These are phyloP conservation scores for Dioszegia crocea DNA, from an alignment of 768 basidiomycete species.

Conservation along the genomic window DNA sequence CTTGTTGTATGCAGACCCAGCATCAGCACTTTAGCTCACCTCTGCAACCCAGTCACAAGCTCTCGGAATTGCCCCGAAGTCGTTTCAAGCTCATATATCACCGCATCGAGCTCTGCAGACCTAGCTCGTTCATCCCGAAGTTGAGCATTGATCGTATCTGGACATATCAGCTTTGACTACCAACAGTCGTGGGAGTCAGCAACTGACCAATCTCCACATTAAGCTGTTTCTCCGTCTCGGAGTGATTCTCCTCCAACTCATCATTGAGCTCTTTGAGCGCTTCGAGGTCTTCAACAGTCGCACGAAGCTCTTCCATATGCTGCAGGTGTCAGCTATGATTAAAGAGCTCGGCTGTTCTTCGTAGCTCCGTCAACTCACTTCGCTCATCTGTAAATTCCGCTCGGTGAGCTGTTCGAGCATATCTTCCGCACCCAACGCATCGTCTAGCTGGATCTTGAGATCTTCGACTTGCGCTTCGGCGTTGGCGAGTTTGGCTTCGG, in stretches of 20 bases:
- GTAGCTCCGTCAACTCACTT: no score
- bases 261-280: slow-evolving; percentile 92
- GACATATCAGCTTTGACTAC: not conserved
- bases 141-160: slow-evolving; percentile 50
- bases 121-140: slow-evolving; percentile 65
- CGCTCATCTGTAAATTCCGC: slow-evolving; percentile 82
- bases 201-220: slow-evolving; percentile 76
- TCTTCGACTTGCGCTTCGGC: slow-evolving; percentile 91
- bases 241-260: slow-evolving; percentile 92
- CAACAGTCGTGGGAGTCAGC: not conserved
- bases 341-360: no score
- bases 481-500: slow-evolving; percentile 73
- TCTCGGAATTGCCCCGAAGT: slow-evolving; percentile 93
- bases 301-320: slow-evolving; percentile 98
- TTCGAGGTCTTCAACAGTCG: slow-evolving; percentile 93
- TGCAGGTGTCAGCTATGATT: slow-evolving; percentile 43
- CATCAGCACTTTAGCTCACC: slow-evolving; percentile 52
- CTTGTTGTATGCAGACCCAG: not conserved
- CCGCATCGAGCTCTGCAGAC: slow-evolving; percentile 68
- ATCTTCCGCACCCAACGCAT: slow-evolving; percentile 90
- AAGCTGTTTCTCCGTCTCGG: slow-evolving; percentile 85
- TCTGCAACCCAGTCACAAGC: slow-evolving; percentile 75
- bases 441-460: slow-evolving; percentile 88
- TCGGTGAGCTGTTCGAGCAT: slow-evolving; percentile 94
- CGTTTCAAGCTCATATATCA: slow-evolving; percentile 74